Evolutionary conservation across 441 rosid genomes (phyloP).

Genomic region (Erodium trifolium): DNA sequence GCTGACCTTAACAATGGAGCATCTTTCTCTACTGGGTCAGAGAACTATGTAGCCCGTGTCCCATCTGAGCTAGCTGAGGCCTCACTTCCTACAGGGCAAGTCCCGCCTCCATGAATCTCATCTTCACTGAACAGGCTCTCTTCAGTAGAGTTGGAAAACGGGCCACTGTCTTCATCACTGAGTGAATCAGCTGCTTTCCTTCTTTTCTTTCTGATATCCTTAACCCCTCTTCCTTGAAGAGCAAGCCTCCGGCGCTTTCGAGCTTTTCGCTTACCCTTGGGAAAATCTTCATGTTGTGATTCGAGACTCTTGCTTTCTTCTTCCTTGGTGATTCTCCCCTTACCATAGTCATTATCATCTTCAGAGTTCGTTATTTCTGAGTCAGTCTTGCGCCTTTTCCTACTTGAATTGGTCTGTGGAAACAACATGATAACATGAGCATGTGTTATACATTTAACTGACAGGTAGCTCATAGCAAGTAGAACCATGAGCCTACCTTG

Average conservation of each 20-base stretch:
- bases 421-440: background rate
- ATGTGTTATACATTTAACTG: too few species aligned
- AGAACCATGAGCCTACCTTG: slow-evolving; percentile 17
- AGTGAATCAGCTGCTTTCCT: slow-evolving; percentile 8
- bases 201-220: slow-evolving; percentile 12
- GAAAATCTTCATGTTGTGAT: slow-evolving; percentile 24
- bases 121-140: slow-evolving; percentile 35
- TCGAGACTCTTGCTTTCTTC: slow-evolving; percentile 42
- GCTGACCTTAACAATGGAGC: slow-evolving; percentile 8
- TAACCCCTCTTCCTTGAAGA: slow-evolving; percentile 18
- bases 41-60: slow-evolving; percentile 26
- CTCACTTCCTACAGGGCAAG: slow-evolving; percentile 28
- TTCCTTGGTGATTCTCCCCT: slow-evolving; percentile 36
- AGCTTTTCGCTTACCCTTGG: slow-evolving; percentile 17
- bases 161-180: slow-evolving; percentile 29
- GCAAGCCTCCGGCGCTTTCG: slow-evolving; percentile 15
- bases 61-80: slow-evolving; percentile 64
- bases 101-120: slow-evolving; percentile 21
- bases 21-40: background rate
- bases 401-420: slow-evolving; percentile 69
- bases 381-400: slow-evolving; percentile 76
- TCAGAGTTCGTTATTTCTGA: slow-evolving; percentile 28
- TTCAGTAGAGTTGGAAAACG: slow-evolving; percentile 59
- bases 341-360: slow-evolving; percentile 31
- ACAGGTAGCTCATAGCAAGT: background rate